These are phyloP conservation scores for Pseudopediastrum boryanum DNA, from an alignment of 139 green algal genomes.

Conservation along the genomic window DNA sequence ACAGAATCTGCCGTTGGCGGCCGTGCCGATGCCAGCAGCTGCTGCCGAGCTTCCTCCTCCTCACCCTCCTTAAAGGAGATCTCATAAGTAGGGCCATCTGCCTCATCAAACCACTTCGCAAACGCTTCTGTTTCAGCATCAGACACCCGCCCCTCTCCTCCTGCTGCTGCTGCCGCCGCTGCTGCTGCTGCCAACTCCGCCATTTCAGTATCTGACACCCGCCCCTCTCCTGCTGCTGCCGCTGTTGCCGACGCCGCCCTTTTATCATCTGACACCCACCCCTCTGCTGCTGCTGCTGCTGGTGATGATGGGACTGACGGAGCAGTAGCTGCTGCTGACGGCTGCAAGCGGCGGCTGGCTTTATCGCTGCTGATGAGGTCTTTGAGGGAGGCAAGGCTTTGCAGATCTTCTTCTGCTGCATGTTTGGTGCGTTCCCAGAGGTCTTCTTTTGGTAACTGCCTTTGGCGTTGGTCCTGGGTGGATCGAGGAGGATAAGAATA, in stretches of 20 bases:
- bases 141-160: background rate
- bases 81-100: too few relatives aligned
- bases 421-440: background rate
- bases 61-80: too few relatives aligned
- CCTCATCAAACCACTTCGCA: too few relatives aligned
- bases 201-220: too few relatives aligned
- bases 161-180: conserved; percentile 10
- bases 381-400: too few relatives aligned
- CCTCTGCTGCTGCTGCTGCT: background rate
- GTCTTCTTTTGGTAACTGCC: background rate
- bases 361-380: background rate
- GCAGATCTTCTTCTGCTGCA: conserved; percentile 1
- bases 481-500: background rate
- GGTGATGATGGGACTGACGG: background rate
- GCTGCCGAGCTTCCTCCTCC: too few relatives aligned
- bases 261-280: background rate
- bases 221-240: conserved; percentile 7
- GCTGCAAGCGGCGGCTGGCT: background rate
- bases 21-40: too few relatives aligned
- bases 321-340: conserved; percentile 4
- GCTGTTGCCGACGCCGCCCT: background rate
- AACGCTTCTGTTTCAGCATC: background rate
- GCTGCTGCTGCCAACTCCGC: too few relatives aligned
- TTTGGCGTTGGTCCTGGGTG: background rate
- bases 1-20: too few relatives aligned